phyloP scores from a whole-genome alignment of 139 green algal genomes.

The Micromonas commoda region DNA sequence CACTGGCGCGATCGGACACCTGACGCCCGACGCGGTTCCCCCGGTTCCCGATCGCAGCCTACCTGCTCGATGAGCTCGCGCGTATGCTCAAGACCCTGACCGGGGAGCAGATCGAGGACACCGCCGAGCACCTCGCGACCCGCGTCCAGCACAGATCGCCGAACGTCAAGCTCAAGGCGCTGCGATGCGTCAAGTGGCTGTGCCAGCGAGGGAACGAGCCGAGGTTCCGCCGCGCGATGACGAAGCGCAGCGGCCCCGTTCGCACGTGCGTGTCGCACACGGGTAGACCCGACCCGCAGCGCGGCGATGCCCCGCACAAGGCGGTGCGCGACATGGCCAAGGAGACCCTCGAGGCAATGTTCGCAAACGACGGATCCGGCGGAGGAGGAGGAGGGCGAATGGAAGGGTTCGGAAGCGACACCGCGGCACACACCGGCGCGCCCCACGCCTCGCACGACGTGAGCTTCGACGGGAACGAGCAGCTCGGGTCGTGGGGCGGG shows the following conservation, averaged over 20 bases:
- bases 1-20: too few species aligned
- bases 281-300: background rate
- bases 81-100: background rate
- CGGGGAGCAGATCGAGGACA: background rate
- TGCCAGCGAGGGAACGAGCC: background rate
- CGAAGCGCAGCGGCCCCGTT: background rate
- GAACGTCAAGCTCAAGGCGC: constrained; percentile 2
- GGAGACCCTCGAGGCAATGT: background rate
- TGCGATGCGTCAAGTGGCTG: background rate
- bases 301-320: background rate
- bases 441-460: too few species aligned
- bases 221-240: too few species aligned
- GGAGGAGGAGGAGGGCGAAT: too few species aligned
- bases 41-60: too few species aligned
- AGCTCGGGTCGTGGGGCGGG: background rate
- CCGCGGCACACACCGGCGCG: too few species aligned
- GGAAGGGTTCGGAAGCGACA: background rate
- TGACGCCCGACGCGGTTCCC: too few species aligned
- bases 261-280: background rate
- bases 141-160: background rate
- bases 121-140: background rate
- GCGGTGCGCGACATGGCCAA: background rate
- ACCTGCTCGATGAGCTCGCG: background rate
- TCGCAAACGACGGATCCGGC: background rate
- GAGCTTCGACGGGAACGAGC: background rate